Evolutionary conservation across 2,329 filamentous ascomycete genomes (phyloP), one percentile per base, ranked within the genome.

Genomic region (Endocalyx cinctus): DNA sequence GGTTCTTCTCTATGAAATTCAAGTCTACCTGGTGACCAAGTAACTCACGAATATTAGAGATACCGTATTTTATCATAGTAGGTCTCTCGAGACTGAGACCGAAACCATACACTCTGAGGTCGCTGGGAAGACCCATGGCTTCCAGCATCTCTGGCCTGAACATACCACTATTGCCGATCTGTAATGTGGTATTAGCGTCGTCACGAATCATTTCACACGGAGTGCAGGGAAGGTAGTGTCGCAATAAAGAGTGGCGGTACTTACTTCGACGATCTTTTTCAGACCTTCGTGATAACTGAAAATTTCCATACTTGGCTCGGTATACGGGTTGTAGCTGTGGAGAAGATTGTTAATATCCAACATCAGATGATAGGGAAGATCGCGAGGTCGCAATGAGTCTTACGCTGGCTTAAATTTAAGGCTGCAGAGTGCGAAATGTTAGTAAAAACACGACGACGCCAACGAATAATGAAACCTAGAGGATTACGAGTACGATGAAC

Each of bases 91-190:
- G 64, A 60, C 80, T 87, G 56, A 98, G 66, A 23, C 92, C 92
- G 75, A 88, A 97, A 20, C 92, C 92, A 58, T 95, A 97, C 8
- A 96, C 89, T 43, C 85, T 73, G 79, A 97, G 79, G 54, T 95
- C 85, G 64, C 82, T 87, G 31, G 89, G 89, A 54, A 97, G 64
- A 20, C 90, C 90, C 89, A 96, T 95, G 5, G 88, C 72, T 64
- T 95, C 84, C 54, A 96, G 64, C 90, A 97, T 96, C 66, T 98
- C 92, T 2, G 92, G 89, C 47, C 92, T 76, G 79, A 98, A 98
- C 89, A 98, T 97, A 44, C 92, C 92, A 51, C 84, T 90, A 69
- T 98, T 97, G 39, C 92, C 92, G 57, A 97, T 97, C 68, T 97
- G n/a, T n/a, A n/a, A n/a, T n/a, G n/a, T n/a, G n/a, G n/a, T n/a